Evolutionary conservation across 768 basidiomycete genomes (phyloP), one percentile per base, ranked within the genome.

Genomic region (Brasilioporus rufonigricans): DNA sequence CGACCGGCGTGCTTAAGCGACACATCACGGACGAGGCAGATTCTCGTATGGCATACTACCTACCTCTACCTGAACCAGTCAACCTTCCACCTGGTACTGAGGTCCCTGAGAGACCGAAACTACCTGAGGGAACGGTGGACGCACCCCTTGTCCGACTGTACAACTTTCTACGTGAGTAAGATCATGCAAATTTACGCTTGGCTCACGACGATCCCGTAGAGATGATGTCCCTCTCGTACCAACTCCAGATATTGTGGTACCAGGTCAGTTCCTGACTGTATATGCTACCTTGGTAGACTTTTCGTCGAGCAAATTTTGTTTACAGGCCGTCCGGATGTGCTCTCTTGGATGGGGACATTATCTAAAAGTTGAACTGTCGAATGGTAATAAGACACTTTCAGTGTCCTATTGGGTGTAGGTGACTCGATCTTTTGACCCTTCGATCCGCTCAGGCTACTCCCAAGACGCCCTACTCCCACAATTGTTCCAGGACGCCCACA

Each of bases 221-320:
- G 67, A 88, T 91, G 77, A 90, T 94, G 83, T 91, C 92, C 1
- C 71, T 97, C 55, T 87, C 91, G 2, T 97, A 97, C 71, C 94
- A 96, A 64, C 78, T 98, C 16, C 95, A 94, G 70, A 89, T 93
- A 58, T 70, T 98, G 45, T 86, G 85, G 80, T 89, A 85, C 63
- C 91, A 93, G 67, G 80, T 77, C 49, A n/a, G 68, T 54, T 33
- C 16, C 16, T 24, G 33, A 21, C 8, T 53, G n/a, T 47, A 31
- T 45, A 8, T 7, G 26, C 6, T 19, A 35, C 38, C 7, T 38
- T 13, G 14, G 21, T 31, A n/a, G 27, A 18, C 5, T 6, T 23
- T n/a, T 50, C 16, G 3, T 32, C 5, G 19, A 55, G 16, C 31
- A 24, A 18, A 33, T 6, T n/a, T 46, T 26, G 16, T 49, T 62